Evolutionary conservation across 2,329 filamentous ascomycete species (phyloP), one percentile per base, ranked within the genome.

Genomic region (Acrodontium crateriforme): DNA sequence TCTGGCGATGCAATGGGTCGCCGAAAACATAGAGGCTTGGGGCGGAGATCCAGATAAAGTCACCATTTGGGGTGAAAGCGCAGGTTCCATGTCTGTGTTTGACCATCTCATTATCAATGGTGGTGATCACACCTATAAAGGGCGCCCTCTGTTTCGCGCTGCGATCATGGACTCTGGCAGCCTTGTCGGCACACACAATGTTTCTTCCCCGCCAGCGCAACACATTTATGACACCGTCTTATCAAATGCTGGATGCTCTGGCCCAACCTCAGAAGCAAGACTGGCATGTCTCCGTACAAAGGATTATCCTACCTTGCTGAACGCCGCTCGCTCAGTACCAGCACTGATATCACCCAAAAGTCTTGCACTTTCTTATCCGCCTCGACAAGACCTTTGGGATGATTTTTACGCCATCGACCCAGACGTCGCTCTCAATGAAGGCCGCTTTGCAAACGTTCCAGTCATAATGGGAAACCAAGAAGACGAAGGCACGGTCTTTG

Each of bases 1-100:
- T 2, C 38, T 58, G 9, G 65, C 62, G 0, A 41, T 70, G 0
- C 59, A 69, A 44, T 71, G 67, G 67, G 46, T 65, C 0, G 52
- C 52, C 3, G 51, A 59, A 23, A 67, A 70, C 40, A 62, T 69
- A 14, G 55, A 41, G 6, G 45, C 48, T 1, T 71, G 71, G 36
- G 65, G 65, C 11, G 67, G 68, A 10, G 60, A 47, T 18, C 32
- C 44, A 1, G 24, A 25, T 1, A 25, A 27, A 6, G 46, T 50
- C 19, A 36, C 37, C 6, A 25, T 50, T 16, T 50, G 40, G 29
- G 48, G 47, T 1, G 40, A 50, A 28, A 44, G 39, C 3, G 44
- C 46, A 3, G 47, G 48, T 3, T 38, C 34, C 2, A 30, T 35
- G 18, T 20, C 18, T n/a, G 18, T 20, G 8, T 8, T n/a, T 8